These are phyloP conservation scores for Lyophyllum semitale DNA, from an alignment of 768 basidiomycete species.

Conservation along the genomic window DNA sequence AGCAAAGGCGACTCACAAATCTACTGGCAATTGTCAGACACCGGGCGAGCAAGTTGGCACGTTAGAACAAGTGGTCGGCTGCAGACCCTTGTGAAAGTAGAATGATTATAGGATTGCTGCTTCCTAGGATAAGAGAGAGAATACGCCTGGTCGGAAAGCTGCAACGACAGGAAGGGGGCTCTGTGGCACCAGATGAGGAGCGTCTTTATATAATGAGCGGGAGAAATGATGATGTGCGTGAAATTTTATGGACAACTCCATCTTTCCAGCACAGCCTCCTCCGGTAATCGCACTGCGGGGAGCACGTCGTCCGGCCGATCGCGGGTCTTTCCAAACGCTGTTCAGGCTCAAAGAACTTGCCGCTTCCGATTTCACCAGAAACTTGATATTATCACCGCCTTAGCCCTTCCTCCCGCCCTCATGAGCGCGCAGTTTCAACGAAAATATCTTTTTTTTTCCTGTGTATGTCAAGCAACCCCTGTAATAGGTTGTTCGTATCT, in stretches of 20 bases:
- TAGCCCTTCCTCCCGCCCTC: background rate
- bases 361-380: background rate
- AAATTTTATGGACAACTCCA: slow-evolving; percentile 1
- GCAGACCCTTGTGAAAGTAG: slow-evolving; percentile 3
- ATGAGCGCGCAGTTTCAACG: background rate
- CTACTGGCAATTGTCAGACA: background rate
- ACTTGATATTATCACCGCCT: background rate
- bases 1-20: slow-evolving; percentile 1
- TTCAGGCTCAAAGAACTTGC: background rate
- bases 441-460: background rate
- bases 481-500: background rate
- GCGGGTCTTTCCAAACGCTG: background rate
- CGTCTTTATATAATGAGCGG: background rate
- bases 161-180: slow-evolving; percentile 8
- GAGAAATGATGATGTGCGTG: background rate
- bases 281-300: background rate
- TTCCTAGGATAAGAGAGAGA: background rate
- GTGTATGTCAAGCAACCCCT: background rate
- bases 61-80: slow-evolving; percentile 1
- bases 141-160: background rate
- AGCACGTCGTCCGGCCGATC: background rate
- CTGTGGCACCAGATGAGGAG: background rate
- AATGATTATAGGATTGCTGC: background rate
- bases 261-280: slow-evolving; percentile 8
- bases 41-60: background rate